Evolutionary conservation across 345 rosid genomes (phyloP).

Genomic region (Dipteronia dyeriana): DNA sequence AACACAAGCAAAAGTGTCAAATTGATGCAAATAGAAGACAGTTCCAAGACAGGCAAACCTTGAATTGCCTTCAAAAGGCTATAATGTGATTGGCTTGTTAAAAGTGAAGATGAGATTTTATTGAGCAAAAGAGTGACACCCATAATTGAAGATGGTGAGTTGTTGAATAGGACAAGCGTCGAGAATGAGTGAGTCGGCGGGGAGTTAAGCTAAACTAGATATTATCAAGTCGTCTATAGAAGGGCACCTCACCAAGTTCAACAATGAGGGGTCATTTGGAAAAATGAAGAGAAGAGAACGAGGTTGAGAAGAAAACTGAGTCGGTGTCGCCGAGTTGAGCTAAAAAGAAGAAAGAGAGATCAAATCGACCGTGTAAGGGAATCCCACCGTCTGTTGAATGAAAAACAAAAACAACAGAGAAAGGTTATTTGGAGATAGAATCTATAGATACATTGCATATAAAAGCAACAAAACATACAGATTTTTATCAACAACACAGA

Average conservation of each 20-base stretch:
- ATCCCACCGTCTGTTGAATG: slow-evolving; percentile 57
- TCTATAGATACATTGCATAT: slow-evolving; percentile 63
- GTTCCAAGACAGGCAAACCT: slow-evolving; percentile 58
- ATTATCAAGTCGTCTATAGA: slow-evolving; percentile 44
- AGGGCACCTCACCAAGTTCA: slow-evolving; percentile 5
- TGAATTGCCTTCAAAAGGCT: slow-evolving; percentile 36
- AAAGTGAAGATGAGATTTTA: slow-evolving; percentile 31
- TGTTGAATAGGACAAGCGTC: slow-evolving; percentile 20
- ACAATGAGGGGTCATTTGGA: neutral
- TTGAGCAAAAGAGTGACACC: slow-evolving; percentile 32
- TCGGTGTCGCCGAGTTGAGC: neutral
- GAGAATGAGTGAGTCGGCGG: slow-evolving; percentile 34
- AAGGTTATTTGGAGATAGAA: slow-evolving; percentile 35
- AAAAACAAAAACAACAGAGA: slow-evolving; percentile 25
- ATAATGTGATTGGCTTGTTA: slow-evolving; percentile 24
- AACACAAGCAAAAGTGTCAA: slow-evolving; percentile 61
- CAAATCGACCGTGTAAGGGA: slow-evolving; percentile 26
- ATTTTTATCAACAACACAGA: slow-evolving; percentile 36
- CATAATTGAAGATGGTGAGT: slow-evolving; percentile 35
- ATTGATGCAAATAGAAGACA: slow-evolving; percentile 73
- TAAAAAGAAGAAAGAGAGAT: neutral
- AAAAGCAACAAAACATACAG: slow-evolving; percentile 31
- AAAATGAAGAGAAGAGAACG: neutral
- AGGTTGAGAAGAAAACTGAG: neutral
- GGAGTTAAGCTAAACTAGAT: slow-evolving; percentile 31